Evolutionary conservation across 2,329 filamentous ascomycete genomes (phyloP), one percentile per base, ranked within the genome.

Genomic region (Calonectria hawksworthii): DNA sequence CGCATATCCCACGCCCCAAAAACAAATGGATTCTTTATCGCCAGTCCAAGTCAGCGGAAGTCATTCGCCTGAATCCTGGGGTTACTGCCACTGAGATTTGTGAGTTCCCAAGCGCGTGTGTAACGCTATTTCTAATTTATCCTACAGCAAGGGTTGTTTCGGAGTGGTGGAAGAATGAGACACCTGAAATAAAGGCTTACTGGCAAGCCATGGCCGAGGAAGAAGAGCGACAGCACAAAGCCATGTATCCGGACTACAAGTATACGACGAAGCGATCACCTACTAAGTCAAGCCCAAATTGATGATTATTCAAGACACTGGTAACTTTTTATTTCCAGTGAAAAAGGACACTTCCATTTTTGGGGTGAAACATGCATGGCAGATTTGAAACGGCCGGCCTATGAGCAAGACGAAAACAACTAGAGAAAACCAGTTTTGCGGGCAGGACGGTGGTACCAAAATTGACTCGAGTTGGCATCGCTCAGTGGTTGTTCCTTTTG

Each of bases 11-110:
- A 34, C 82, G 82, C 6, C 82, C 83, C 4, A 76, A 79, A 44
- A 85, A 85, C 59, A 77, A 79, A 36, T 85, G 81, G 80, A 84
- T 84, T 54, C 75, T 85, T 3, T 85, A 84, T 63, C 82, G 83
- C 16, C 80, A 83, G 34, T 74, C 80, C 9, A 80, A 80, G 16
- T 81, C 79, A 4, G 74, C 75, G 14, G 74, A 80, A 30, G 67
- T 85, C 30, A 77, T 73, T 14, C 70, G 78, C 16, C 70, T 70
- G 10, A 72, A 81, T 63, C 79, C 81, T 9, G 75, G 74, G 0
- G 77, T 83, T n/a, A 82, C 80, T 9, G 81, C 81, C 4, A 77
- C 78, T 1, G 78, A 83, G 32, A 79, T 85, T 26, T 84, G 84
- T 85, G 76, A 72, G 84, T 79, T 30, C 56, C 30, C 23, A 16